Conservation (phyloP, 768 basidiomycete species). For the Russula abietina region DNA sequence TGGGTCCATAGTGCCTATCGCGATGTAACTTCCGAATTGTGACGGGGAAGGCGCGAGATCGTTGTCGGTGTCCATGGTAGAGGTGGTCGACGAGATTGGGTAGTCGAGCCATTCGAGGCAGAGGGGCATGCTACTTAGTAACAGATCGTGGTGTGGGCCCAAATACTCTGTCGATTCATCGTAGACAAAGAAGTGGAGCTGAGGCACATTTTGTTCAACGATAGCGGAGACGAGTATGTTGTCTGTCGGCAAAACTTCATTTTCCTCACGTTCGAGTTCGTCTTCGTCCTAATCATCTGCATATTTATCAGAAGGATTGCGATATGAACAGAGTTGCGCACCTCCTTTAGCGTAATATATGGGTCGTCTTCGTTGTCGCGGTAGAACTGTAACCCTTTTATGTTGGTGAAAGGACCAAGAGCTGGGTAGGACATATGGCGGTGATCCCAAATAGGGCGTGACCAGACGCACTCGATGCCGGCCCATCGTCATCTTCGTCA, state of each 20-base stretch:
- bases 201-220: constrained; percentile 95
- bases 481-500: constrained; percentile 61
- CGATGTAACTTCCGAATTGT: constrained; percentile 80
- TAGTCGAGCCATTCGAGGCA: constrained; percentile 99
- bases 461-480: constrained; percentile 31
- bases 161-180: constrained; percentile 88
- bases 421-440: constrained; percentile 35
- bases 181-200: constrained; percentile 93
- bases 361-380: constrained; percentile 91
- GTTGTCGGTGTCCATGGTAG: constrained; percentile 30
- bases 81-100: constrained; percentile 53
- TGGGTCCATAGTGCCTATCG: constrained; percentile 94
- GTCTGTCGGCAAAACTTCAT: constrained; percentile 85
- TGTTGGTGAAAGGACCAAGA: constrained; percentile 83
- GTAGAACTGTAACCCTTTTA: constrained; percentile 92
- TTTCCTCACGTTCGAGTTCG: constrained; percentile 81
- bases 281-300: constrained; percentile 48
- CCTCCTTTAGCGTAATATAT: constrained; percentile 93
- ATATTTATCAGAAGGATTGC: constrained; percentile 6
- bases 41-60: constrained; percentile 29
- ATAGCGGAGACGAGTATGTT: constrained; percentile 89
- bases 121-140: constrained; percentile 95
- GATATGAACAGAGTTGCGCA: constrained; percentile 33
- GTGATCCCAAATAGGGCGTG: constrained; percentile 7
- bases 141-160: constrained; percentile 95